phyloP scores from a whole-genome alignment of 2,329 filamentous ascomycete genomes.

The Pseudopyricularia cyperi region DNA sequence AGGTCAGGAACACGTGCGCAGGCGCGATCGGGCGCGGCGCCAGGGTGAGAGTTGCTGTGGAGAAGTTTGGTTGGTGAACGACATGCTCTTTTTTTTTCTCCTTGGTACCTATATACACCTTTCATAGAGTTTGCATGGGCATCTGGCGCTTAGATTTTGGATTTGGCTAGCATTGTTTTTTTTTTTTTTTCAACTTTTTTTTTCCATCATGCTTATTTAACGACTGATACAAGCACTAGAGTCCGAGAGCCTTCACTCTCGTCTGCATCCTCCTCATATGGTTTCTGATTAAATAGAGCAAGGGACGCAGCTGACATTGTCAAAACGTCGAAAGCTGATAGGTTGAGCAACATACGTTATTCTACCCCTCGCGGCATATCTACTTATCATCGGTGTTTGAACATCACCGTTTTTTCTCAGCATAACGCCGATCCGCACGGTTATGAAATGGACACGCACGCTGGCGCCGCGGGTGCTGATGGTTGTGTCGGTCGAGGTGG shows the following conservation, averaged over 20 bases:
- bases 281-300: no score
- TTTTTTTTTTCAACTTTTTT: no score
- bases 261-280: no score
- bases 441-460: neutral
- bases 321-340: no score
- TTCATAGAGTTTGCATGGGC: neutral
- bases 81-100: neutral
- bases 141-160: neutral
- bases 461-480: neutral
- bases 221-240: no score
- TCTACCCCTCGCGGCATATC: no score
- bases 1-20: slow-evolving; percentile 45
- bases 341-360: no score
- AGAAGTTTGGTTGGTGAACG: slow-evolving; percentile 55
- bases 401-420: neutral
- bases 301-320: no score
- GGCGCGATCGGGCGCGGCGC: slow-evolving; percentile 30
- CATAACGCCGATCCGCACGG: neutral
- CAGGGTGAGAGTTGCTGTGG: slow-evolving; percentile 39
- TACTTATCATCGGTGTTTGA: no score
- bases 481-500: neutral
- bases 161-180: no score
- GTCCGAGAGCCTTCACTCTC: no score
- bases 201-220: no score
- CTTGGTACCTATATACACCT: neutral